Base-by-base conservation (phyloP, 371 early-diverging fungal genomes). In the Quaeritorhiza haematococci region DNA sequence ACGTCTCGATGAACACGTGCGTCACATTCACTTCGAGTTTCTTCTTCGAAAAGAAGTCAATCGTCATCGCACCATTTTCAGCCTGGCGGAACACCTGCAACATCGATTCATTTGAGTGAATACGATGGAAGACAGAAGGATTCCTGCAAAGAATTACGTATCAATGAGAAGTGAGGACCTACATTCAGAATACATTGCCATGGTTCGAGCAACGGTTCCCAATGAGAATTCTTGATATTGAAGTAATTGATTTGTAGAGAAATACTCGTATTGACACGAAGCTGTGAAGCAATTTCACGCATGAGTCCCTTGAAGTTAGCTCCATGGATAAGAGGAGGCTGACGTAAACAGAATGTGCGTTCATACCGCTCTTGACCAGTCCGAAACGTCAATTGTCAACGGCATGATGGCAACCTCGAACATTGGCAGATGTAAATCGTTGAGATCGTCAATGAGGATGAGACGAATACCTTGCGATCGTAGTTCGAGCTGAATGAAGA, bases 171-270 rank as follows among this genome's bases (percentile, higher is more conserved):
- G 69, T 56, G 89, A 85, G 28, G 76, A 73, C 64, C 58, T 35
- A 73, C 69, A 43, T 63, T 64, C 19, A 79, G 43, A 10, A 56
- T 61, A 35, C 68, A 62, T 48, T 68, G 64, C 92, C 93, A 96
- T 0, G 93, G 92, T 69, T 98, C 98, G 24, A 96, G 58, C 26
- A 98, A 55, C 0, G 98, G 97, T 67, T 98, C 98, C 98, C 98
- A 98, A 63, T 95, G 93, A 8, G 98, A 96, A 69, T 93, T 96
- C 51, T 89, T 88, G 48, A 93, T 74, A 72, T 98, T 96, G 62
- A 91, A 98, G 69, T 89, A 92, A 62, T 95, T 95, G 53, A 88
- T 83, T 50, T 84, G 83, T 24, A 93, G 61, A 26, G 78, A 71
- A 15, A 96, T 67, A 1, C 83, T 75, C 3, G 85, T 82, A 55